A percentile compares a stretch with the other conserved stretches of the same genome.
These are phyloP conservation scores for Zygotorulaspora chibaensis DNA, from an alignment of 805 yeast genomes.

Conservation along the genomic window DNA sequence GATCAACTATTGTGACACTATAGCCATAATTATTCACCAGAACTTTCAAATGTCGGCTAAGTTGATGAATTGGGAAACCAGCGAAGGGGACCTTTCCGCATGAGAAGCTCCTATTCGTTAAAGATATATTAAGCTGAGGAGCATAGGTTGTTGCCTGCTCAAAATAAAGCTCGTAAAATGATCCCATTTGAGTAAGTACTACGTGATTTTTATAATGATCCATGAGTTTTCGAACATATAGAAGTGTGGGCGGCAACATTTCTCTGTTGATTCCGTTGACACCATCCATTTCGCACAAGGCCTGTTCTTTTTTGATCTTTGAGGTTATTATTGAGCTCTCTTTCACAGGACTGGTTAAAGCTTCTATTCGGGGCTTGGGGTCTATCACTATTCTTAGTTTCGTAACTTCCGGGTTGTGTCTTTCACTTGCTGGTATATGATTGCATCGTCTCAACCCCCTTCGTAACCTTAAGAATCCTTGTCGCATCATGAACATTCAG, in stretches of 20 bases:
- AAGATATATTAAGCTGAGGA: conserved; percentile 62
- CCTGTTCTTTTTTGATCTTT: too few relatives aligned
- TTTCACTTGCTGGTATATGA: conserved; percentile 1
- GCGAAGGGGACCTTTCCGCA: conserved; percentile 66
- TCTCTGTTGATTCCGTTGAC: not conserved
- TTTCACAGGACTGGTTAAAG: too few relatives aligned
- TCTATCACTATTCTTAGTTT: conserved; percentile 10
- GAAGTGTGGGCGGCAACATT: conserved; percentile 36
- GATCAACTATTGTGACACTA: conserved; percentile 83
- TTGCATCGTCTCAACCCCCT: conserved; percentile 2
- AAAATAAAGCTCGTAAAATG: conserved; percentile 82
- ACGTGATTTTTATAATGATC: conserved; percentile 48
- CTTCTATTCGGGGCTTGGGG: not conserved
- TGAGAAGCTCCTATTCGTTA: conserved; percentile 52
- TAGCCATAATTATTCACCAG: conserved; percentile 65
- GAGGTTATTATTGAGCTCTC: too few relatives aligned
- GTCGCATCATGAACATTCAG: conserved; percentile 1
- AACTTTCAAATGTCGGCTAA: conserved; percentile 67
- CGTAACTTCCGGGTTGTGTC: conserved; percentile 8
- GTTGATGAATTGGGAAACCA: conserved; percentile 76
- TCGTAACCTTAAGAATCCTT: not conserved
- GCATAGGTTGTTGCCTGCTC: conserved; percentile 80
- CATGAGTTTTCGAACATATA: conserved; percentile 40
- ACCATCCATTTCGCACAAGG: too few relatives aligned
- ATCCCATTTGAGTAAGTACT: conserved; percentile 76